A percentile compares a stretch with the other conserved stretches of the same genome.
Evolutionary conservation across 495 filamentous ascomycete species (phyloP).

Genomic region (Penicillium soppii): DNA sequence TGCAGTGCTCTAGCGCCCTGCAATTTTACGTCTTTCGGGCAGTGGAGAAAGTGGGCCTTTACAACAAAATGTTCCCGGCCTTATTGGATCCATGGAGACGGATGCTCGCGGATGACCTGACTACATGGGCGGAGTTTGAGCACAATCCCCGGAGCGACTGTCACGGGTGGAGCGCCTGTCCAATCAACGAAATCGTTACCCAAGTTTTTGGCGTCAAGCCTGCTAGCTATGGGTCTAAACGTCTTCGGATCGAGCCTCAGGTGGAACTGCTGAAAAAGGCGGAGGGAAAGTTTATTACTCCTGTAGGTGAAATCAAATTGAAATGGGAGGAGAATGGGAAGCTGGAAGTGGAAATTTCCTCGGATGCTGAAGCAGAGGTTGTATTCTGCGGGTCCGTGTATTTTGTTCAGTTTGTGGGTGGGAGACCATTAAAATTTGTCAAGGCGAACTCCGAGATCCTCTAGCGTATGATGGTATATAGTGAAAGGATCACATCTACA

Average conservation of each 20-base stretch:
- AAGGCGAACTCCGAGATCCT: too few relatives aligned
- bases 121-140: conserved; percentile 28
- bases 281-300: conserved; percentile 9
- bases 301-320: conserved; percentile 1
- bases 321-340: conserved; percentile 8
- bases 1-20: conserved; percentile 22
- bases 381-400: conserved; percentile 2
- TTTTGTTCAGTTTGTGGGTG: background rate
- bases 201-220: conserved; percentile 21
- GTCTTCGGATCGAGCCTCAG: conserved; percentile 20
- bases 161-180: conserved; percentile 28
- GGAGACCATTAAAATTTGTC: background rate
- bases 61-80: conserved; percentile 8
- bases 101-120: conserved; percentile 23
- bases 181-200: conserved; percentile 25
- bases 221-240: conserved; percentile 13
- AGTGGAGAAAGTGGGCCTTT: conserved; percentile 17
- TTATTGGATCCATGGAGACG: conserved; percentile 23
- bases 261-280: conserved; percentile 8
- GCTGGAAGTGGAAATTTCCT: conserved; percentile 5
- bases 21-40: conserved; percentile 29
- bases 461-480: background rate
- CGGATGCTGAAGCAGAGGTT: conserved; percentile 8
- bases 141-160: conserved; percentile 27
- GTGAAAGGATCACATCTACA: background rate